phyloP scores from a whole-genome alignment of 2,329 filamentous ascomycete genomes.

The Tympanopsis confertula region DNA sequence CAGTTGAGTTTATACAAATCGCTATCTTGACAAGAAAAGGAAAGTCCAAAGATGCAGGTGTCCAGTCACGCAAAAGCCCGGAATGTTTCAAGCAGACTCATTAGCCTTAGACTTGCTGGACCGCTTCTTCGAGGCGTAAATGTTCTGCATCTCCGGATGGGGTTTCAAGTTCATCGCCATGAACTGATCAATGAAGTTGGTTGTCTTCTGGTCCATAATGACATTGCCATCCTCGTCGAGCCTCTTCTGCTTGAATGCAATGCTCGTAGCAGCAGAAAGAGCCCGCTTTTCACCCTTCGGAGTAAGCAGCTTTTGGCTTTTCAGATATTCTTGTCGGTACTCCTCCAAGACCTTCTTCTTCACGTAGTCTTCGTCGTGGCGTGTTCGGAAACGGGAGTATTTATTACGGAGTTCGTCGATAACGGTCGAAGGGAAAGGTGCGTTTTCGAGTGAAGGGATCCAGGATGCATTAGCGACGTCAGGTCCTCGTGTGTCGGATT shows the following conservation, averaged over 20 bases:
- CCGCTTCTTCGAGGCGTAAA: too few relatives aligned
- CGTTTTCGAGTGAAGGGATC: constrained; percentile 62
- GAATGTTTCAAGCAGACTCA: too few relatives aligned
- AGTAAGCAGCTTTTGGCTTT: constrained; percentile 25
- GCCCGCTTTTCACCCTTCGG: constrained; percentile 27
- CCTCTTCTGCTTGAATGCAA: constrained; percentile 17
- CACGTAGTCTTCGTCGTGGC: constrained; percentile 67
- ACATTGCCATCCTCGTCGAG: constrained; percentile 22
- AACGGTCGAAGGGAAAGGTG: constrained; percentile 69
- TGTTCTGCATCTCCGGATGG: too few relatives aligned
- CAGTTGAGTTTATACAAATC: too few relatives aligned
- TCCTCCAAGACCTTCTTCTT: constrained; percentile 50
- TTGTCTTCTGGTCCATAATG: constrained; percentile 17
- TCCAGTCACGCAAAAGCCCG: too few relatives aligned
- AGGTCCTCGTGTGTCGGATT: constrained; percentile 63
- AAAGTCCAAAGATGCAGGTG: too few relatives aligned
- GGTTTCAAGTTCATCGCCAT: too few relatives aligned
- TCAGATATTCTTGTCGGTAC: constrained; percentile 19
- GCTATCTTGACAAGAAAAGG: too few relatives aligned
- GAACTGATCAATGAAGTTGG: constrained; percentile 20
- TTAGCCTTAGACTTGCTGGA: too few relatives aligned
- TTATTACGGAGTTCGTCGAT: constrained; percentile 78
- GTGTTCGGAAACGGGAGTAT: constrained; percentile 70
- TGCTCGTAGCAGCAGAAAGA: constrained; percentile 20
- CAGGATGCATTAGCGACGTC: constrained; percentile 67